phyloP scores from a whole-genome alignment of 805 yeast genomes.

The Wickerhamia fluorescens region DNA sequence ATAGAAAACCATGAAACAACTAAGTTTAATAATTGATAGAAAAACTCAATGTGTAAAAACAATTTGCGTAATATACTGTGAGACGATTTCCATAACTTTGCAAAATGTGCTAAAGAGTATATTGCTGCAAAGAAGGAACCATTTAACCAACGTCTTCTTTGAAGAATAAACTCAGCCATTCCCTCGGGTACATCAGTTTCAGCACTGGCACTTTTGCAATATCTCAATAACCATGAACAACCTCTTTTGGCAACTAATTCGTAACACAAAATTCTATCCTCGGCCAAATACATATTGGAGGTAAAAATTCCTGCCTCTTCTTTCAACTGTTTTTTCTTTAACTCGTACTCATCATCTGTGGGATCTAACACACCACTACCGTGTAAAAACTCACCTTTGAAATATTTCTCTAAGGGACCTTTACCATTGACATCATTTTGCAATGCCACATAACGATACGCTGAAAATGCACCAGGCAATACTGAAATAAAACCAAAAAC shows the following conservation, averaged over 20 bases:
- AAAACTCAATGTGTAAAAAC: constrained; percentile 46
- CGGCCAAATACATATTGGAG: constrained; percentile 64
- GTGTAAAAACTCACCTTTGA: constrained; percentile 56
- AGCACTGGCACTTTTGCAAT: constrained; percentile 56
- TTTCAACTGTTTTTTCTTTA: constrained; percentile 28
- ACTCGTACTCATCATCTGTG: constrained; percentile 42
- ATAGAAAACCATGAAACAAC: constrained; percentile 58
- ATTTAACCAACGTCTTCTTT: constrained; percentile 63
- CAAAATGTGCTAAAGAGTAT: constrained; percentile 48
- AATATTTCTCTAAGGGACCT: constrained; percentile 59
- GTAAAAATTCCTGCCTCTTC: constrained; percentile 52
- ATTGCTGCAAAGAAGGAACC: constrained; percentile 65
- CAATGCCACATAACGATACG: constrained; percentile 53
- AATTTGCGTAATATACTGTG: constrained; percentile 46
- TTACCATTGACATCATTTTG: constrained; percentile 46
- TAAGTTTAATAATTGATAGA: constrained; percentile 48
- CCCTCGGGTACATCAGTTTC: constrained; percentile 65
- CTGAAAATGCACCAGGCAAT: constrained; percentile 65
- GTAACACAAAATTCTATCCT: constrained; percentile 60
- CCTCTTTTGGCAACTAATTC: constrained; percentile 55
- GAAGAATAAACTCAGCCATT: constrained; percentile 55
- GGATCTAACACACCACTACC: constrained; percentile 54
- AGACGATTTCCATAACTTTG: constrained; percentile 46
- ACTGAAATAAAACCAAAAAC: constrained; percentile 60
- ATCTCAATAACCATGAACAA: constrained; percentile 54